phyloP scores from a whole-genome alignment of 345 rosid species.

The Erysimum cheiranthoides region DNA sequence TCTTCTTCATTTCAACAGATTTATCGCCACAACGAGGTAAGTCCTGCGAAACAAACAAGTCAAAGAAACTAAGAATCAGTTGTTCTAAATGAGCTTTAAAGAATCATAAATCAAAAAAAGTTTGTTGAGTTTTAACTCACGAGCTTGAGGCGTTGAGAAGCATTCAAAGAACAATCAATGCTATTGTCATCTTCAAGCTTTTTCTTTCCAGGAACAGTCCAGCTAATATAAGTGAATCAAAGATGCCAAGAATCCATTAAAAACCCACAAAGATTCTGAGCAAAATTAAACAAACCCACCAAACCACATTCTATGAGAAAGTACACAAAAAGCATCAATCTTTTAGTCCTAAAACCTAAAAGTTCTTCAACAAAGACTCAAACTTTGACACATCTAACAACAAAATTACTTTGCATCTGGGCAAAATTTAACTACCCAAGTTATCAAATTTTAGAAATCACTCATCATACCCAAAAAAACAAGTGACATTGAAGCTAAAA shows the following conservation, averaged over 20 bases:
- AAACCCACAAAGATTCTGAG: constrained; percentile 36
- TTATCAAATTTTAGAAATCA: constrained; percentile 25
- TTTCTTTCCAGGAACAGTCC: constrained; percentile 77
- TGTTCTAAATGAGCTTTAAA: not conserved
- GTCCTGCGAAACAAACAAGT: constrained; percentile 52
- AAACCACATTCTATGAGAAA: constrained; percentile 12
- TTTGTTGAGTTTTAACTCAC: constrained; percentile 50
- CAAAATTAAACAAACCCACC: constrained; percentile 14
- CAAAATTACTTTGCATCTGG: constrained; percentile 23
- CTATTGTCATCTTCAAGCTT: constrained; percentile 55
- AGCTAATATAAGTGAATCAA: constrained; percentile 43
- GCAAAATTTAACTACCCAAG: constrained; percentile 2
- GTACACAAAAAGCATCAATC: constrained; percentile 18
- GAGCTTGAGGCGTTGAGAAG: constrained; percentile 62
- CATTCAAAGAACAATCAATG: constrained; percentile 48
- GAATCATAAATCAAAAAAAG: constrained; percentile 1
- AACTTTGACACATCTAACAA: constrained; percentile 35
- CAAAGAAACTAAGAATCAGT: not conserved
- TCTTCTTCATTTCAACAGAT: constrained; percentile 54
- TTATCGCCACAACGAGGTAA: constrained; percentile 53
- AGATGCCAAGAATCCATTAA: constrained; percentile 41
- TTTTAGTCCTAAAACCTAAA: constrained; percentile 22
- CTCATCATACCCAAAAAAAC: not conserved
- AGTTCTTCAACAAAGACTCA: constrained; percentile 27
- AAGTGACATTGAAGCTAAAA: constrained; percentile 13